Conservation (phyloP, 306 rosid species). For the Potentilla sterilis region DNA sequence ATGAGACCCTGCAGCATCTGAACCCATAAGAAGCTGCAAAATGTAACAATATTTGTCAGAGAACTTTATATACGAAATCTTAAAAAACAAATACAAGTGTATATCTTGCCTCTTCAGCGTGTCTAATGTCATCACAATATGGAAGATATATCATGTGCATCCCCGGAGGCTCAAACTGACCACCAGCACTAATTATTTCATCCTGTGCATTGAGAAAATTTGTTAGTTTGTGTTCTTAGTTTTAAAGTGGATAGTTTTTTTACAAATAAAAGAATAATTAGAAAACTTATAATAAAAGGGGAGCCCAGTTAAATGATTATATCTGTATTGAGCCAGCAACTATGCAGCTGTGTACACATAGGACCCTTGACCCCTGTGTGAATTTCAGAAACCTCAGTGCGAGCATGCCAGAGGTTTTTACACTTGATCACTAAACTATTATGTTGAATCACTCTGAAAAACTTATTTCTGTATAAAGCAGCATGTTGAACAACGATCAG, state of each 20-base stretch:
- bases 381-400: background rate
- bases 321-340: background rate
- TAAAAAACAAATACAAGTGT: conserved; percentile 9
- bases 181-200: conserved; percentile 60
- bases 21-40: conserved; percentile 59
- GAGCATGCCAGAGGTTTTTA: background rate
- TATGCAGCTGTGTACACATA: background rate
- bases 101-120: conserved; percentile 78
- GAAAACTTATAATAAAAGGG: background rate
- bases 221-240: background rate
- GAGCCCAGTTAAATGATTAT: background rate
- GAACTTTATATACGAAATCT: conserved; percentile 10
- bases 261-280: background rate
- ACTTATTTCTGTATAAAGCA: background rate
- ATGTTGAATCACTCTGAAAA: background rate
- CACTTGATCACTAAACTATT: background rate
- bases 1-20: conserved; percentile 37
- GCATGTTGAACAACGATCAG: background rate
- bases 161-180: conserved; percentile 97
- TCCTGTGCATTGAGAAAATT: conserved; percentile 45
- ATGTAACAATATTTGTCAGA: conserved; percentile 18
- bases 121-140: conserved; percentile 86
- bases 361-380: background rate
- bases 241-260: background rate
- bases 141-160: conserved; percentile 94